Evolutionary conservation across 225 moss, liverwort and hornwort genomes (phyloP), one percentile per base, ranked within the genome.

Genomic region (Polytrichum commune): DNA sequence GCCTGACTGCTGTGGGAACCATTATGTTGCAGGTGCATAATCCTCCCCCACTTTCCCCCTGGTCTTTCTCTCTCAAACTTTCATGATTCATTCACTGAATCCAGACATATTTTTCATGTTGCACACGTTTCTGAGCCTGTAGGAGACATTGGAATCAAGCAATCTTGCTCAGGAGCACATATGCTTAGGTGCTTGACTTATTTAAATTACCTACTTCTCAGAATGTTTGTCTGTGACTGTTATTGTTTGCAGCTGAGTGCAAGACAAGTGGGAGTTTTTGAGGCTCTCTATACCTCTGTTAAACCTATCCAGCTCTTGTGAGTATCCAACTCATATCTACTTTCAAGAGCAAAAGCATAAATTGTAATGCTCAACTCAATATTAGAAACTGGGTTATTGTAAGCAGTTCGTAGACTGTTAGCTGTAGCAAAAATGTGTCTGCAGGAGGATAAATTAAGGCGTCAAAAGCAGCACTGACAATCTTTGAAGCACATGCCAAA

Each of bases 241-340:
- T 63, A 22, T 75, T 63, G 10, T 77, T 64, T 76, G 57, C 77
- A 98, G 98, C 81, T 95, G 69, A 98, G 95, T 88, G 91, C 95
- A 69, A 93, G 91, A 66, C 91, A 86, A 77, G 87, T 95, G 69
- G 98, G 98, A 79, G 93, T 98, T 74, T 89, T 98, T 79, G 98
- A 93, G 63, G 72, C 95, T 19, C 86, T 98, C 53, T 98, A 93
- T 80, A 89, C 84, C 68, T 90, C 98, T 32, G 88, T 93, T 18
- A 95, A 90, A 76, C 98, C 98, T 53, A 95, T 98, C 67, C 93
- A 98, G 77, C 84, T 98, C 62, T 73, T 95, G 98, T 95, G 78
- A 90, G 93, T 81, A 4, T 75, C 70, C 25, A 54, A 53, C 58
- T 22, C 58, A 20, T 23, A 20, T 24, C 22, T 23, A 58, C 22